Base-by-base conservation (phyloP, 805 yeast species). In the Barnettozyma vustinii region DNA sequence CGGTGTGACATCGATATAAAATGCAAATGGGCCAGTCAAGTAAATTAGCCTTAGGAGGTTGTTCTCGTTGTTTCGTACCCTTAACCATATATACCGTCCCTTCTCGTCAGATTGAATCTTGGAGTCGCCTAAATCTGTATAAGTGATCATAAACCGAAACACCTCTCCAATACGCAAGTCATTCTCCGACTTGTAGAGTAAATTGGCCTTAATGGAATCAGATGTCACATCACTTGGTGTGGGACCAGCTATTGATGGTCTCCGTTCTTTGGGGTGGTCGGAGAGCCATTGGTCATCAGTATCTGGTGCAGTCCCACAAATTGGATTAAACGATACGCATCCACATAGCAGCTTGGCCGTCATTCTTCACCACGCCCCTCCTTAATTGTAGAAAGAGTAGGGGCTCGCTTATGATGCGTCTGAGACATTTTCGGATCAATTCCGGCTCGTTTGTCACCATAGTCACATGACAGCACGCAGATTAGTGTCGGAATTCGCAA, bases 1-100 rank as follows among this genome's bases (percentile, higher is more conserved):
- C 0, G 92, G 82, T 41, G 83, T 72, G 44, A 94, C 80, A 64
- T 92, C 97, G 20, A 83, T 87, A 59, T 94, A 94, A 6, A 94
- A 67, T 2, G 87, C 73, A 61, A 81, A 92, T 0, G 99, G 99
- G 0, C 98, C 99, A 1, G 91, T 83, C 40, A 94, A 66, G 58
- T 83, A 88, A 1, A 96, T 86, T 0, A 97, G 95, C 26, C 96
- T 67, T 55, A 88, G 63, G 1, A 94, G 75, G 3, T 87, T 68
- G 54, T 80, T 77, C 63, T 90, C 97, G 4, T 68, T 70, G 65
- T 91, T 91, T 58, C 79, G 80, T 36, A 91, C 77, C 47, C 79
- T 76, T 16, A 84, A 65, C 71, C 72, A 79, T 1, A 73, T 40
- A 30, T 30, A 58, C 16, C 49, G 42, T 0, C 62, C 58, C 10